Conservation (phyloP, 441 rosid species). For the Bruguiera hainesii region DNA sequence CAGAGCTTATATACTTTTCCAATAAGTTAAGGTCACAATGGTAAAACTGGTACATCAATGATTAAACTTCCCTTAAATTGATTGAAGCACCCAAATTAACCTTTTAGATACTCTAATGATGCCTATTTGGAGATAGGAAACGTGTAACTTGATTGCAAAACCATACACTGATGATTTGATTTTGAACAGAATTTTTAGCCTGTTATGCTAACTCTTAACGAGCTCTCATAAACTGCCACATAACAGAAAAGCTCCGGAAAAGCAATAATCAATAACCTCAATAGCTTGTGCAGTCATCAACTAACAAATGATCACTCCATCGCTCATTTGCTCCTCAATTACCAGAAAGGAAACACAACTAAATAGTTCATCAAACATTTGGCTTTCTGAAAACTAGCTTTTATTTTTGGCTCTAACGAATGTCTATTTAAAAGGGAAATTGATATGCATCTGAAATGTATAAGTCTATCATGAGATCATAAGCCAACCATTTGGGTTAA, state of each 20-base stretch:
- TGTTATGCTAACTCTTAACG: constrained; percentile 11
- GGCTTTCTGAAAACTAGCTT: neutral
- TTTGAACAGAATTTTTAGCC: neutral
- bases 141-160: neutral
- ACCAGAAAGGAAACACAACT: constrained; percentile 1
- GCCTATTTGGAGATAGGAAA: neutral
- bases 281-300: neutral
- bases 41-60: neutral
- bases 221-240: constrained; percentile 5
- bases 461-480: neutral
- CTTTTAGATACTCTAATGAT: neutral
- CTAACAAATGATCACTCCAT: constrained; percentile 9
- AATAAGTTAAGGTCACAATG: neutral
- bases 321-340: constrained; percentile 6
- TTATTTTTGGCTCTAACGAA: neutral
- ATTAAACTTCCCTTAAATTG: constrained; percentile 8
- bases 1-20: constrained; percentile 10
- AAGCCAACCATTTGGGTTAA: neutral
- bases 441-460: neutral
- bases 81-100: constrained; percentile 3
- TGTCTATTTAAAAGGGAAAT: neutral
- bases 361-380: neutral
- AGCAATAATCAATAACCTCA: neutral
- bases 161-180: neutral
- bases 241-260: neutral